Conservation (phyloP, 768 basidiomycete genomes). For the Russula sp. region DNA sequence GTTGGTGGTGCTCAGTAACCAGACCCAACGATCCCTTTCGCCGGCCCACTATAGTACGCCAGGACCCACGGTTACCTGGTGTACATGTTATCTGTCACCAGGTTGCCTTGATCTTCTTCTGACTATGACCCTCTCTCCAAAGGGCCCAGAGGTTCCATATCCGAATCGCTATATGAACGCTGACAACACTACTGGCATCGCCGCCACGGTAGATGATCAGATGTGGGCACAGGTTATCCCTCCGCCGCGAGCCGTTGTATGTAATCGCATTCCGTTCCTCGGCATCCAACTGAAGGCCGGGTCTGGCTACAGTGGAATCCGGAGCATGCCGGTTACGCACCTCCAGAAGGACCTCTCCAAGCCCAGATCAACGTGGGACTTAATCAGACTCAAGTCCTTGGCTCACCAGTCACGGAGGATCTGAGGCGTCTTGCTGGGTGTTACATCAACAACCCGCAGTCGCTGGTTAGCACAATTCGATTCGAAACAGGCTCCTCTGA, state of each 20-base stretch:
- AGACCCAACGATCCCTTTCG: background rate
- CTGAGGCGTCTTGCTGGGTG: background rate
- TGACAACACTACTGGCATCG: background rate
- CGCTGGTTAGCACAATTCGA: background rate
- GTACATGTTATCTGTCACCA: background rate
- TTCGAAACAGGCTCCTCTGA: background rate
- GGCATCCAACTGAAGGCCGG: background rate
- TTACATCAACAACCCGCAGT: slow-evolving; percentile 1
- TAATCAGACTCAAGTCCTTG: background rate
- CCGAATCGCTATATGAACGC: background rate
- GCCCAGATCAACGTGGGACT: no score
- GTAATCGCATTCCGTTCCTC: background rate
- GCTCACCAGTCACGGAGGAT: background rate
- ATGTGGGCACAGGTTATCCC: background rate
- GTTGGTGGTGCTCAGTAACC: background rate
- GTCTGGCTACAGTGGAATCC: background rate
- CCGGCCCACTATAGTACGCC: background rate
- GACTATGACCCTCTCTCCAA: background rate
- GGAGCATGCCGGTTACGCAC: background rate
- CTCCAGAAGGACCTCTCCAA: background rate
- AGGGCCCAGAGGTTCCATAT: background rate
- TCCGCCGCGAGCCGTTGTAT: background rate
- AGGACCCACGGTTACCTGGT: background rate
- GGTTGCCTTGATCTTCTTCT: background rate
- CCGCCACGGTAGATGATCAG: background rate